Evolutionary conservation across 208 protist species (phyloP).

Genomic region (Wallacemonas sp.): DNA sequence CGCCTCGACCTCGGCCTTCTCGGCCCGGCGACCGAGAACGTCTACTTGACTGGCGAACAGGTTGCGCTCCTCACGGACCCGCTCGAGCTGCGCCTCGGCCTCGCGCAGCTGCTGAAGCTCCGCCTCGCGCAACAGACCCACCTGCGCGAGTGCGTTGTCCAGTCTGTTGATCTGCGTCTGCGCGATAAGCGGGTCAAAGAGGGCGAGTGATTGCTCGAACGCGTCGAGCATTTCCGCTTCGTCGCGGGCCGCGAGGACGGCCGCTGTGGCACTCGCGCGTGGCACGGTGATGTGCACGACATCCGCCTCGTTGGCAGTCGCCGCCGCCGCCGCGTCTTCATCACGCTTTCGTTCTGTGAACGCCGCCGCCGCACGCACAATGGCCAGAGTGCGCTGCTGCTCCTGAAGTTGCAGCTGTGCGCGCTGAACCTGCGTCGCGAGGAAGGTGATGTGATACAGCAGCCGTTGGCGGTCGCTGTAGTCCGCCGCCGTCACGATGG

Average conservation of each 20-base stretch:
- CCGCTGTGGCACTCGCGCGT: slow-evolving; percentile 31
- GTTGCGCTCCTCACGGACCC: slow-evolving; percentile 39
- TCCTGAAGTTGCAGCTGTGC: slow-evolving; percentile 72
- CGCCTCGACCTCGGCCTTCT: slow-evolving; percentile 30
- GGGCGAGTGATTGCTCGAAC: slow-evolving; percentile 38
- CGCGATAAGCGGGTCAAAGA: slow-evolving; percentile 82
- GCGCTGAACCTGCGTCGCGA: slow-evolving; percentile 79
- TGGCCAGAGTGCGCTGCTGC: slow-evolving; percentile 41
- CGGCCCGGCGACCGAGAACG: slow-evolving; percentile 20
- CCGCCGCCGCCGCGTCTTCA: neutral
- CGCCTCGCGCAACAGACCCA: slow-evolving; percentile 74
- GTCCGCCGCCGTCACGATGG: slow-evolving; percentile 60
- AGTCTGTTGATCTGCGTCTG: slow-evolving; percentile 80
- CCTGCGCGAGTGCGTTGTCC: slow-evolving; percentile 80
- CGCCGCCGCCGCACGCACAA: slow-evolving; percentile 20
- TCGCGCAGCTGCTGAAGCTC: slow-evolving; percentile 45
- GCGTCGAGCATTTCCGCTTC: slow-evolving; percentile 39
- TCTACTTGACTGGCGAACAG: slow-evolving; percentile 39
- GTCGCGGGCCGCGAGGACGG: slow-evolving; percentile 40
- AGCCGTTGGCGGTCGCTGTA: slow-evolving; percentile 80
- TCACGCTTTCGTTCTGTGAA: neutral
- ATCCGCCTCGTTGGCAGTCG: neutral
- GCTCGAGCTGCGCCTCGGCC: slow-evolving; percentile 35
- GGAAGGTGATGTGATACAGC: slow-evolving; percentile 86
- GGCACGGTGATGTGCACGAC: slow-evolving; percentile 12